These are phyloP conservation scores for Thalassiosira delicatula DNA, from an alignment of 352 stramenopile species.

Conservation along the genomic window DNA sequence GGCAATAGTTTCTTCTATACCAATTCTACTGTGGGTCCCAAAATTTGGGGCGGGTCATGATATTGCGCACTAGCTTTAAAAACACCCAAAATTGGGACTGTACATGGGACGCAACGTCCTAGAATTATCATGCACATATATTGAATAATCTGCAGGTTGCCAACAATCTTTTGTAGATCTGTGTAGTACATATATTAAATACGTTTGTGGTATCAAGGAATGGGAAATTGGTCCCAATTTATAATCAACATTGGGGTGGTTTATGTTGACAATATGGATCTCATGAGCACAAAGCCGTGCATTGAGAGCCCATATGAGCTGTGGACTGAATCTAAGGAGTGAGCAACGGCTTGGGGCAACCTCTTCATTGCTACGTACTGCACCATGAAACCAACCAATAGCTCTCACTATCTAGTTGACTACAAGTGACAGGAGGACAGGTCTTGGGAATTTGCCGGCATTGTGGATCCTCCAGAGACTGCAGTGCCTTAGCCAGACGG, in stretches of 20 bases:
- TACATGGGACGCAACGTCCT: too few relatives aligned
- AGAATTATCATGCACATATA: too few relatives aligned
- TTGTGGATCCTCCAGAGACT: background rate
- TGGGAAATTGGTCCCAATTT: too few relatives aligned
- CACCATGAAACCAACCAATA: conserved; percentile 18
- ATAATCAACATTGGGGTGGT: conserved; percentile 4
- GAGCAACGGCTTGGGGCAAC: background rate
- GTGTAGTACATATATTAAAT: too few relatives aligned
- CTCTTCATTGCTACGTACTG: background rate
- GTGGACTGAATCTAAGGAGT: background rate
- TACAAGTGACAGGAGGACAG: background rate
- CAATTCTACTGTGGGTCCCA: too few relatives aligned
- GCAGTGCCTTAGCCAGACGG: conserved; percentile 9
- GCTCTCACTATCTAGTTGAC: conserved; percentile 10
- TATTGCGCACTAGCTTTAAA: too few relatives aligned
- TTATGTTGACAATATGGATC: conserved; percentile 29
- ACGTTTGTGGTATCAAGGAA: too few relatives aligned
- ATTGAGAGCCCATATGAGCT: background rate
- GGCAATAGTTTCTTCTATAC: too few relatives aligned
- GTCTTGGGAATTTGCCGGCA: background rate
- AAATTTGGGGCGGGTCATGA: too few relatives aligned
- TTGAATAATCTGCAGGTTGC: too few relatives aligned
- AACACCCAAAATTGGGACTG: too few relatives aligned
- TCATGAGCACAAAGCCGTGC: background rate
- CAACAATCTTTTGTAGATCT: too few relatives aligned